Evolutionary conservation across 1,139 yeast genomes (phyloP), one percentile per base, ranked within the genome.

Genomic region (Zygoascus meyerae): DNA sequence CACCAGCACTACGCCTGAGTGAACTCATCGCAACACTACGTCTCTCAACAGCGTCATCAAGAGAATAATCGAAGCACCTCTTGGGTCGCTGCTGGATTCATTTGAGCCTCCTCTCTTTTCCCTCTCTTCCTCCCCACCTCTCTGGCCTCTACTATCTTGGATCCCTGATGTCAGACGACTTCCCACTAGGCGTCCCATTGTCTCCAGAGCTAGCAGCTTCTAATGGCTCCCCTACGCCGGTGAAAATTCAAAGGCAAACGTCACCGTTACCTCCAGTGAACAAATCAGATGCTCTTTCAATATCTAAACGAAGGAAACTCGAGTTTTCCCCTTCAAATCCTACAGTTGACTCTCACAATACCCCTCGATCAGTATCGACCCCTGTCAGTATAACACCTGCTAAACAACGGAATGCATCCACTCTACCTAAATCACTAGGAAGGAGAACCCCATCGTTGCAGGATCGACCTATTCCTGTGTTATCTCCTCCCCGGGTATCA

Each of bases 391-490:
- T 58, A 26, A 58, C 63, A 3, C 64, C 64, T 14, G 49, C 54
- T 7, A 60, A 61, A 40, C 49, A 44, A 26, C 49, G 64, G 28
- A 56, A 62, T 5, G 51, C 58, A 34, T 55, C 63, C 5, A 50
- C 58, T 7, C 64, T 64, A 6, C 42, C 47, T 5, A 44, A 46
- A 14, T 38, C 48, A 9, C 16, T 48, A 5, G 50, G 50, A 14
- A 44, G 50, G 40, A 48, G 64, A 16, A 59, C 64, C 3, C 65
- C 65, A 4, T 61, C 65, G 30, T 46, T 61, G 30, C 58, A 55
- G 40, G 65, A 61, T 41, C 45, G 56, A 30, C 65, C 65, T 2
- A 58, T 61, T 14, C 65, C 65, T 1, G 59, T 57, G 10, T 50
- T 61, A 12, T 58, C 64, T 11, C 64, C 64, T 9, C 64, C 64